Percentiles rank a stretch among this genome's conserved stretches.
Evolutionary conservation across 116 monocot species (phyloP).

Genomic region (Iris pallida): DNA sequence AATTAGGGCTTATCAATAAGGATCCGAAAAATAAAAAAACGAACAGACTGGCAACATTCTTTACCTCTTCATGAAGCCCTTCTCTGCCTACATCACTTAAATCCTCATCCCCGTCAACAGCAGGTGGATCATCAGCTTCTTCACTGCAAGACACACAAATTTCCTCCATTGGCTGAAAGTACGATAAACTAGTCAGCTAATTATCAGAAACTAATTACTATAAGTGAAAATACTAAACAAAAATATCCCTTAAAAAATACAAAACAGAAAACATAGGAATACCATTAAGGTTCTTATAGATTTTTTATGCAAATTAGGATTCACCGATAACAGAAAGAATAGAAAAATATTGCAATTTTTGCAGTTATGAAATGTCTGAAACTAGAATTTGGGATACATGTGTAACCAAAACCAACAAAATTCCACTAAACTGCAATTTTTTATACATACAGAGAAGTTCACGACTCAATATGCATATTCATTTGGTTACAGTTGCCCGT

Average conservation of each 20-base stretch:
- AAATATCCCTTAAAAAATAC: no score
- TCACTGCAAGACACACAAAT: slow-evolving; percentile 62
- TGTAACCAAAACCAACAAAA: no score
- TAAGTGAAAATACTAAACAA: no score
- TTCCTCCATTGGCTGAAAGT: slow-evolving; percentile 49
- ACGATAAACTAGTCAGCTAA: background rate
- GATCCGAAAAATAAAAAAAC: no score
- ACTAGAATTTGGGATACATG: background rate
- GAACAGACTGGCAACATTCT: no score
- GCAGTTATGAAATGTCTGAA: background rate
- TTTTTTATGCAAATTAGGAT: no score
- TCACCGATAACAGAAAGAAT: no score
- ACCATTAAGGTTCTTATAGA: no score
- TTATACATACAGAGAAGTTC: background rate
- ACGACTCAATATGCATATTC: background rate
- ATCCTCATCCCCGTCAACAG: slow-evolving; percentile 56
- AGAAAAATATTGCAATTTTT: background rate
- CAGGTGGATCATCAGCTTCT: slow-evolving; percentile 37
- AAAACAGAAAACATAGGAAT: no score
- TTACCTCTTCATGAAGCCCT: slow-evolving; percentile 54
- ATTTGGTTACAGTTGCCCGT: no score
- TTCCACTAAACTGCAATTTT: background rate
- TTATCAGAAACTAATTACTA: background rate
- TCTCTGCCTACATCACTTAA: slow-evolving; percentile 35
- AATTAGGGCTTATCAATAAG: no score